phyloP scores from a whole-genome alignment of 306 rosid genomes.

The Sicyos baderoa region DNA sequence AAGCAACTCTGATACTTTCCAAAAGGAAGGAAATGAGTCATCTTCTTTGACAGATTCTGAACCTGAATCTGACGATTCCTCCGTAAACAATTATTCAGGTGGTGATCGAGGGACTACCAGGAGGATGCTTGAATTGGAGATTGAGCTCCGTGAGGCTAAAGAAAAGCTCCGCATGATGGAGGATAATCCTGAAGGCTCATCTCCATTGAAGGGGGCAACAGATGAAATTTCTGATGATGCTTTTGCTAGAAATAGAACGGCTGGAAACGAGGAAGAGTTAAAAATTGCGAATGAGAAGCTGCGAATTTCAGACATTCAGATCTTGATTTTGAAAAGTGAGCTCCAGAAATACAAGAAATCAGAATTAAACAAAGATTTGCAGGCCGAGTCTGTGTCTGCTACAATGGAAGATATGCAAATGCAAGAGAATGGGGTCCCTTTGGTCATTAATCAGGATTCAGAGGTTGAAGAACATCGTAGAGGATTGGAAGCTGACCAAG shows the following conservation, averaged over 20 bases:
- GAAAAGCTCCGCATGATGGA: constrained; percentile 62
- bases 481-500: constrained; percentile 29
- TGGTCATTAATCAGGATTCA: constrained; percentile 19
- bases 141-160: constrained; percentile 66
- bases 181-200: constrained; percentile 39
- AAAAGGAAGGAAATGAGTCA: constrained; percentile 75
- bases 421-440: constrained; percentile 18
- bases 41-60: constrained; percentile 75
- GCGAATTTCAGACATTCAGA: constrained; percentile 42
- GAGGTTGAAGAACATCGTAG: constrained; percentile 26
- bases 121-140: constrained; percentile 68
- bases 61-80: constrained; percentile 80
- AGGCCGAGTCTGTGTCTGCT: constrained; percentile 23
- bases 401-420: constrained; percentile 21
- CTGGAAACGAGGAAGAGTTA: constrained; percentile 49
- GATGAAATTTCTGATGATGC: constrained; percentile 36
- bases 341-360: constrained; percentile 32
- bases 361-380: constrained; percentile 20
- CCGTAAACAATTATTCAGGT: constrained; percentile 68
- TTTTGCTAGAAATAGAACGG: constrained; percentile 28
- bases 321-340: constrained; percentile 37
- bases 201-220: constrained; percentile 31
- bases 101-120: constrained; percentile 45
- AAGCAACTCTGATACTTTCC: constrained; percentile 49
- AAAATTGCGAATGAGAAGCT: constrained; percentile 48